Conservation (phyloP, 306 rosid species). For the Prunus mira region DNA sequence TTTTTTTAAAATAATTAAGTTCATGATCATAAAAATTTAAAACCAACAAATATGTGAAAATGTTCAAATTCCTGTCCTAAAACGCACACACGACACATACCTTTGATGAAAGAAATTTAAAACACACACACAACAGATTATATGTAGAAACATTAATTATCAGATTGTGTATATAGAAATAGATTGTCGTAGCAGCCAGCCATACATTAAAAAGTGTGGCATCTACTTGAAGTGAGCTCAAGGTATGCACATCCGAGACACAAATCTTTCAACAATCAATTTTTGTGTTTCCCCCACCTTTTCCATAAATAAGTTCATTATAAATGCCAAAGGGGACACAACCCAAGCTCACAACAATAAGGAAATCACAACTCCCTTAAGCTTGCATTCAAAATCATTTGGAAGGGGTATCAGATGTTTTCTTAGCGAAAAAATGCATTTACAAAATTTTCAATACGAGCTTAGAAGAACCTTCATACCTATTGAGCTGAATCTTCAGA, state of each 20-base stretch:
- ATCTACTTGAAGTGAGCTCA: neutral
- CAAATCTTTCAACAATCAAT: neutral
- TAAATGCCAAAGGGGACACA: neutral
- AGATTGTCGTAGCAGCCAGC: neutral
- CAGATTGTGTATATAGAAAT: neutral
- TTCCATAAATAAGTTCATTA: neutral
- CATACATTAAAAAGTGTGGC: neutral
- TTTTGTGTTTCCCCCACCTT: neutral
- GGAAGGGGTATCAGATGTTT: neutral
- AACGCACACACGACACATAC: neutral
- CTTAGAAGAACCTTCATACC: constrained; percentile 17
- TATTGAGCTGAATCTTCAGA: constrained; percentile 68
- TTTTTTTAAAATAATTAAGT: too few species aligned
- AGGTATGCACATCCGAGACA: neutral
- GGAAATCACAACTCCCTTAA: neutral
- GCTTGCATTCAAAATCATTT: neutral
- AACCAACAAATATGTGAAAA: neutral
- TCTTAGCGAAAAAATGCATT: neutral
- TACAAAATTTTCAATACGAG: neutral
- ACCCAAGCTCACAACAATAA: neutral
- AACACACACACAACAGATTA: neutral
- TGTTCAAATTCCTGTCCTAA: neutral
- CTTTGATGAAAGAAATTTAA: neutral
- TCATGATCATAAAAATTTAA: too few species aligned
- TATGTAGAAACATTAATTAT: neutral